Evolutionary conservation across 2,329 filamentous ascomycete genomes (phyloP).

Genomic region (Aspergillus sp.): DNA sequence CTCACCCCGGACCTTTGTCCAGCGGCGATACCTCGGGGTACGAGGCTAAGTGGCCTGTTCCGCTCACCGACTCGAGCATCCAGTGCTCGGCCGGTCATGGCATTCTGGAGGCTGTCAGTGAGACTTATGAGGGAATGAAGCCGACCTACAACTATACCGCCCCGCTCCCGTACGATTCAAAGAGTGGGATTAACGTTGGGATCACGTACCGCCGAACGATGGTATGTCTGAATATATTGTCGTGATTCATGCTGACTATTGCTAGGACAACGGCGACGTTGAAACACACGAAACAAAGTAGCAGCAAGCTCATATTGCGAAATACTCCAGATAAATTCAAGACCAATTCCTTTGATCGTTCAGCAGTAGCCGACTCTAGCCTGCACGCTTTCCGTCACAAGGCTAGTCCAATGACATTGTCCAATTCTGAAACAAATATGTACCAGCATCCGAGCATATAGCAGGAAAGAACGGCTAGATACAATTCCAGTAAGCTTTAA

Average conservation of each 20-base stretch:
- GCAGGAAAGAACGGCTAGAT: too few species aligned
- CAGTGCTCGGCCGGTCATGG: slow-evolving; percentile 27
- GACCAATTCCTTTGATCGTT: too few species aligned
- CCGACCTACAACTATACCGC: slow-evolving; percentile 27
- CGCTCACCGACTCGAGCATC: slow-evolving; percentile 17
- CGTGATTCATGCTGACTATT: not conserved
- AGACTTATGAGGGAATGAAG: slow-evolving; percentile 16
- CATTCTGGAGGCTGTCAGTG: slow-evolving; percentile 22
- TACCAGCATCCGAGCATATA: too few species aligned
- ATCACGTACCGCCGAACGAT: slow-evolving; percentile 8
- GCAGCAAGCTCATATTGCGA: too few species aligned
- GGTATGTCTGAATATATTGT: too few species aligned
- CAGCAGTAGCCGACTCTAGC: too few species aligned
- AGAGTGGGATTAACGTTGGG: slow-evolving; percentile 10
- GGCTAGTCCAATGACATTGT: too few species aligned
- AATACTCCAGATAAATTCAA: too few species aligned
- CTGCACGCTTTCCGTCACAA: too few species aligned
- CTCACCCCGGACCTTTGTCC: slow-evolving; percentile 42
- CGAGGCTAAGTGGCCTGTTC: slow-evolving; percentile 20
- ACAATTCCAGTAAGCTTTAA: too few species aligned
- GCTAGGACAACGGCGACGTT: not conserved
- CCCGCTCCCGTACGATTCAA: slow-evolving; percentile 19
- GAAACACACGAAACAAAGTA: not conserved
- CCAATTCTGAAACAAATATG: too few species aligned
- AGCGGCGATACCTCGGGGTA: slow-evolving; percentile 15